phyloP scores from a whole-genome alignment of 495 filamentous ascomycete species.

The Talaromyces borbonicus region DNA sequence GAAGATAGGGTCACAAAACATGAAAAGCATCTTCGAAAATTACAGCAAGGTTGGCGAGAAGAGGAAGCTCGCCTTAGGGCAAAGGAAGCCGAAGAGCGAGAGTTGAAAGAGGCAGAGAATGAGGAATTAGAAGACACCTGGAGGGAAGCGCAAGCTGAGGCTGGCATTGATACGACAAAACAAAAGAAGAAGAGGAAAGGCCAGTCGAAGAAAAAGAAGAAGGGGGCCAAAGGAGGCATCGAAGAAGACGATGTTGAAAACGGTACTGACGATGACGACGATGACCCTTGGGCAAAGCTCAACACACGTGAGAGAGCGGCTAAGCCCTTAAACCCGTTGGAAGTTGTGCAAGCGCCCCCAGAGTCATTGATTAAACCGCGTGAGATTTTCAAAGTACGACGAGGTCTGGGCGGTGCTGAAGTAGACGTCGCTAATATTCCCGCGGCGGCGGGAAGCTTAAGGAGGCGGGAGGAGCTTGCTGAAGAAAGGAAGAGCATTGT shows the following conservation, averaged over 20 bases:
- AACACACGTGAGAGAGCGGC: conserved; percentile 46
- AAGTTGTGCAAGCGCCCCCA: conserved; percentile 76
- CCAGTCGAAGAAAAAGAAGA: conserved; percentile 23
- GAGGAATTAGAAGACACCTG: conserved; percentile 40
- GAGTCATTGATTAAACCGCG: conserved; percentile 53
- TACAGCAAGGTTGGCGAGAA: conserved; percentile 74
- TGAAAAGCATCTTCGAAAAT: conserved; percentile 69
- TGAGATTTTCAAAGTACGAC: conserved; percentile 56
- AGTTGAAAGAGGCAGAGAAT: conserved; percentile 44
- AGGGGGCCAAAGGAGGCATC: conserved; percentile 28
- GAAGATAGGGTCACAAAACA: conserved; percentile 63
- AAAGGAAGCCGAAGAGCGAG: conserved; percentile 55
- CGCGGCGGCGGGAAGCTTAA: conserved; percentile 66
- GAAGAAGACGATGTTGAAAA: conserved; percentile 28
- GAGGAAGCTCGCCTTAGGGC: conserved; percentile 56
- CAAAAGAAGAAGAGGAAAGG: conserved; percentile 44
- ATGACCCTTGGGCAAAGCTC: conserved; percentile 78
- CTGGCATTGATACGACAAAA: conserved; percentile 42
- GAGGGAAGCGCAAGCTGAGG: conserved; percentile 39
- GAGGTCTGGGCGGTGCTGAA: conserved; percentile 43
- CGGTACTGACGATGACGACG: conserved; percentile 37
- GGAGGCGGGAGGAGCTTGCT: conserved; percentile 72
- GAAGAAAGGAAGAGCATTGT: conserved; percentile 66
- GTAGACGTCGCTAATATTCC: conserved; percentile 69
- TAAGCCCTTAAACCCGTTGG: conserved; percentile 49